Evolutionary conservation across 2,329 filamentous ascomycete genomes (phyloP).

Genomic region (Thelonectria olida): DNA sequence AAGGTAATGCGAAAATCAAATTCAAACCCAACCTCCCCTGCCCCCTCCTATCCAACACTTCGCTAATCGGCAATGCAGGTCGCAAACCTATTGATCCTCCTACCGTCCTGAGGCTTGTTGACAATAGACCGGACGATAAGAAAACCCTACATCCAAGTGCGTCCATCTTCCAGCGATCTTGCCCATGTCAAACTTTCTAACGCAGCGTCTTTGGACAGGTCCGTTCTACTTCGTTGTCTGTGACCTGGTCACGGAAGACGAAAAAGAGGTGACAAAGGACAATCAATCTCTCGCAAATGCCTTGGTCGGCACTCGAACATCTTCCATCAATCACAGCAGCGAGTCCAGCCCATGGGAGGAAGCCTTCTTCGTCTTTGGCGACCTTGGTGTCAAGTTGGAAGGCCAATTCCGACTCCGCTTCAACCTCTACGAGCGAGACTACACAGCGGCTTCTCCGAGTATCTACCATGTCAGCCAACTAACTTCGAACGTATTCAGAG

Average conservation of each 20-base stretch:
- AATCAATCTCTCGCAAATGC: slow-evolving; percentile 53
- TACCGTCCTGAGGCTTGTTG: slow-evolving; percentile 77
- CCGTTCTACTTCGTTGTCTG: slow-evolving; percentile 61
- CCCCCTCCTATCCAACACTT: neutral
- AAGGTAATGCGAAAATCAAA: slow-evolving; percentile 18
- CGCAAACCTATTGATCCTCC: slow-evolving; percentile 90
- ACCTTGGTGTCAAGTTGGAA: slow-evolving; percentile 80
- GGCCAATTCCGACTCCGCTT: slow-evolving; percentile 81
- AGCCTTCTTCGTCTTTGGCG: slow-evolving; percentile 91
- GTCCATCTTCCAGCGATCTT: slow-evolving; percentile 22
- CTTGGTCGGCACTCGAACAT: slow-evolving; percentile 77
- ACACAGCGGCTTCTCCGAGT: slow-evolving; percentile 33
- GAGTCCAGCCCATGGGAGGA: slow-evolving; percentile 81
- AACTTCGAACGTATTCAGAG: slow-evolving; percentile 72
- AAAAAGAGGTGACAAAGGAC: slow-evolving; percentile 49
- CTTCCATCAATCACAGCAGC: slow-evolving; percentile 84
- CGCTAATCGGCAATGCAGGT: slow-evolving; percentile 55
- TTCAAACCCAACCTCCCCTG: neutral
- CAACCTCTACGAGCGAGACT: slow-evolving; percentile 67
- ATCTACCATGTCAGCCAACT: slow-evolving; percentile 38
- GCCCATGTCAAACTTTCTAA: neutral
- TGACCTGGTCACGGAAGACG: slow-evolving; percentile 52
- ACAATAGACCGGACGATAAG: slow-evolving; percentile 31
- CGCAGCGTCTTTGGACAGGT: slow-evolving; percentile 44
- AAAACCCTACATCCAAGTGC: slow-evolving; percentile 31